These are phyloP conservation scores for Emericellopsis cladophorae DNA, from an alignment of 2,329 filamentous ascomycete species.

Conservation along the genomic window DNA sequence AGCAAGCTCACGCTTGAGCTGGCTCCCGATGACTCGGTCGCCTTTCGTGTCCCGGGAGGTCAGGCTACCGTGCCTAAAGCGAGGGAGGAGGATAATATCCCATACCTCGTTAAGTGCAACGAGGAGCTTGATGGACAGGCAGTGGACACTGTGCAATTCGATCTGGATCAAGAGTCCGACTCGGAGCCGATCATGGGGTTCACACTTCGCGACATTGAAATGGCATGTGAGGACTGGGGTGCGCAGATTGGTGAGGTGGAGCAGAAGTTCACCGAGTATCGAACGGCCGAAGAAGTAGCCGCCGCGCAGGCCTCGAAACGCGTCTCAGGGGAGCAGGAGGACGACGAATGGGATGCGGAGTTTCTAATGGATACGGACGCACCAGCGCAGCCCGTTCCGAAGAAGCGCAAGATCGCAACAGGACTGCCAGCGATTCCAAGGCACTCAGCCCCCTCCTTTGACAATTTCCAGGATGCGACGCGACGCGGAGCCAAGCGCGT, in stretches of 20 bases:
- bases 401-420: constrained; percentile 55
- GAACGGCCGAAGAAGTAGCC: constrained; percentile 12
- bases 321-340: constrained; percentile 18
- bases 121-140: constrained; percentile 23
- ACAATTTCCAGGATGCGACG: constrained; percentile 67
- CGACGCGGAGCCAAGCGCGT: constrained; percentile 65
- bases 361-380: constrained; percentile 32
- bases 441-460: constrained; percentile 59
- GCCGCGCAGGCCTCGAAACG: background rate
- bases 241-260: constrained; percentile 41
- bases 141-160: constrained; percentile 25
- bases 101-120: constrained; percentile 31
- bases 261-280: constrained; percentile 17
- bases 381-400: constrained; percentile 35
- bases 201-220: constrained; percentile 67
- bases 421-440: constrained; percentile 45
- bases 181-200: constrained; percentile 61
- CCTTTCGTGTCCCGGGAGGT: constrained; percentile 63
- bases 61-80: constrained; percentile 32
- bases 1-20: constrained; percentile 84
- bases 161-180: constrained; percentile 38
- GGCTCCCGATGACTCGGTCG: constrained; percentile 72
- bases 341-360: constrained; percentile 52
- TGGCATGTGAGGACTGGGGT: constrained; percentile 82
- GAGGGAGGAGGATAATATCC: constrained; percentile 35